These are phyloP conservation scores for Hymenoscyphus fructigenus DNA, from an alignment of 2,329 filamentous ascomycete genomes.

Conservation along the genomic window DNA sequence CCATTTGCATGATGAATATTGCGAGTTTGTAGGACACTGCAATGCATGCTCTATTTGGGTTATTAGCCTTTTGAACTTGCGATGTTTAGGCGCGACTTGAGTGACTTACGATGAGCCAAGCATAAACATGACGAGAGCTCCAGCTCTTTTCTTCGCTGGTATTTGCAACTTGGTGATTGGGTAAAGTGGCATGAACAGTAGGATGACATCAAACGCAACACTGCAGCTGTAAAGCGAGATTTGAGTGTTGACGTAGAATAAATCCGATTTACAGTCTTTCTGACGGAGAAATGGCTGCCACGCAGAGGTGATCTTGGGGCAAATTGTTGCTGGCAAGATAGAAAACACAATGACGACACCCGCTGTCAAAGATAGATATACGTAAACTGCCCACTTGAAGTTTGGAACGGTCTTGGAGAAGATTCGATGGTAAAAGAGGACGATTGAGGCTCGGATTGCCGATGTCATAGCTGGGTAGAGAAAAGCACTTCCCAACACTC, in stretches of 20 bases:
- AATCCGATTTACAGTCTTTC: slow-evolving; percentile 5
- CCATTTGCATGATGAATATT: slow-evolving; percentile 5
- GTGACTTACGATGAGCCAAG: slow-evolving; percentile 6
- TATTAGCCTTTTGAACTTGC: background rate
- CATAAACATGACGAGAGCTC: slow-evolving; percentile 7
- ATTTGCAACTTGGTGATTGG: slow-evolving; percentile 7
- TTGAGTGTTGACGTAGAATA: slow-evolving; percentile 1
- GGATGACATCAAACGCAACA: slow-evolving; percentile 1
- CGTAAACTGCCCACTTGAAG: background rate
- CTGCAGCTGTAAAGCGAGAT: slow-evolving; percentile 7
- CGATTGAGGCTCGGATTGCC: slow-evolving; percentile 4
- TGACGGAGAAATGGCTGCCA: slow-evolving; percentile 5
- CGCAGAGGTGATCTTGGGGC: background rate
- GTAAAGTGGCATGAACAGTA: slow-evolving; percentile 6
- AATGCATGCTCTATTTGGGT: slow-evolving; percentile 3
- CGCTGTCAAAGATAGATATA: background rate
- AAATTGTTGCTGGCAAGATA: slow-evolving; percentile 1
- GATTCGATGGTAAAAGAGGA: slow-evolving; percentile 10
- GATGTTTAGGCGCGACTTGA: background rate
- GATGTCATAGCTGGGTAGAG: slow-evolving; percentile 7
- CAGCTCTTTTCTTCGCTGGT: background rate
- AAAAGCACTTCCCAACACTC: background rate
- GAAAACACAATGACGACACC: background rate
- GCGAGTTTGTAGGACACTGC: slow-evolving; percentile 4
- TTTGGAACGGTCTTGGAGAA: slow-evolving; percentile 3